Base-by-base conservation (phyloP, 768 basidiomycete genomes). In the Xerocomellus amylosporus region DNA sequence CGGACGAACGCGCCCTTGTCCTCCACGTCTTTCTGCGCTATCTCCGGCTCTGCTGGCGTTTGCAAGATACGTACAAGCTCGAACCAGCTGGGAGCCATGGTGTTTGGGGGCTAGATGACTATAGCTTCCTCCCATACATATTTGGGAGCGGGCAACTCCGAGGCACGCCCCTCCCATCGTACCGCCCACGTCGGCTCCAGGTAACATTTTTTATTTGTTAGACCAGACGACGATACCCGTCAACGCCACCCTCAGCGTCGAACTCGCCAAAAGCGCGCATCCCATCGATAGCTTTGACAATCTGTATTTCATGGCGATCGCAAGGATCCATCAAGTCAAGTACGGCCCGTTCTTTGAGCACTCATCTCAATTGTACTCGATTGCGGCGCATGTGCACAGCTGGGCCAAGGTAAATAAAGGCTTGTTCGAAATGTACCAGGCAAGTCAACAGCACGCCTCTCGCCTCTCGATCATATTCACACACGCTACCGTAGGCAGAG, bases 71-170 rank as follows among this genome's bases (percentile, higher is more conserved):
- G 31, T 99, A 98, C 69, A 83, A 78, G 46, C 83, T 99, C 10
- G 96, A 98, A 71, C 94, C 95, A 6, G 97, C 97, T 3, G 97
- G 97, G 8, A 95, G 91, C 58, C 95, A 98, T 67, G 97, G 97
- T 5, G 96, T 98, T 1, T 99, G 96, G 97, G 97, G 95, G 2
- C 74, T 98, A 36, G 95, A 98, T 64, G 95, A 97, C 68, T 96
- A 88, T 50, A 81, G 78, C 48, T 95, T 96, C 72, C 78, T 98
- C 41, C 85, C 88, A 4, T 97, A 96, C 64, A 79, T 94, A 10
- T 93, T 94, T 66, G 95, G 94, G 10, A 92, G 92, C 58, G 92
- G 84, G 2, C 91, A 98, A 72, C 78, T 98, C 36, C 78, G 86
- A 82, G 88, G 90, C 83, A 62, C 17, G 74, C 41, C 48, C 46